Percentiles rank a stretch among this genome's conserved stretches.
phyloP scores from a whole-genome alignment of 2,329 filamentous ascomycete genomes.

The Botrytis paeoniae region DNA sequence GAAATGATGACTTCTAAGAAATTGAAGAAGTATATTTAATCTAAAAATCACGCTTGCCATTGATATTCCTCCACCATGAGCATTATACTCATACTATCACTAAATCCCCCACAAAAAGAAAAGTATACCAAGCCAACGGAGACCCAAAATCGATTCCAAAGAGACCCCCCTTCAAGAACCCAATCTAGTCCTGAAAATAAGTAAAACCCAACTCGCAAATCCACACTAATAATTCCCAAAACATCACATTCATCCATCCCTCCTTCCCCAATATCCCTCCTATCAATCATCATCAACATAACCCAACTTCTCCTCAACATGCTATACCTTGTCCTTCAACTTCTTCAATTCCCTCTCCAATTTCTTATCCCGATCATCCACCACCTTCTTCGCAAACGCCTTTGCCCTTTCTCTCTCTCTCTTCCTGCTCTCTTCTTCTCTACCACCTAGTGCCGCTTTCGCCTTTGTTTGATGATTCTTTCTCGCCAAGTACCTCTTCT shows the following conservation, averaged over 20 bases:
- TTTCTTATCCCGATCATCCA: background rate
- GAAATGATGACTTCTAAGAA: background rate
- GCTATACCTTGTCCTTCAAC: fast-evolving
- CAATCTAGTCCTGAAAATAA: background rate
- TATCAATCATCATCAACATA: background rate
- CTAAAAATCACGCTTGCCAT: background rate
- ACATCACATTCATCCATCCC: background rate
- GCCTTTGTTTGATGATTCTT: background rate
- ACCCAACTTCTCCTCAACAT: fast-evolving
- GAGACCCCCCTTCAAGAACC: background rate
- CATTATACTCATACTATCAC: background rate
- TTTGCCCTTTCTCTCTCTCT: background rate
- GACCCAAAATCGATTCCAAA: background rate
- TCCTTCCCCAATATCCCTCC: background rate
- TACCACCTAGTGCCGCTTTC: background rate
- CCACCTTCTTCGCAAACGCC: background rate
- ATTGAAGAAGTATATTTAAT: background rate
- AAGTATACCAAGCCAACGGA: background rate
- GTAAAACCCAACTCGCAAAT: background rate
- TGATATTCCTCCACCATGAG: background rate
- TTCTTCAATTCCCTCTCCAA: background rate
- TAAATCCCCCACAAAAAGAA: background rate
- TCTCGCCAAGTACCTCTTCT: background rate
- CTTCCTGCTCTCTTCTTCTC: background rate
- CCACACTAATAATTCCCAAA: background rate